These are phyloP conservation scores for Penicillium sp. DNA, from an alignment of 2,329 filamentous ascomycete species.

Conservation along the genomic window DNA sequence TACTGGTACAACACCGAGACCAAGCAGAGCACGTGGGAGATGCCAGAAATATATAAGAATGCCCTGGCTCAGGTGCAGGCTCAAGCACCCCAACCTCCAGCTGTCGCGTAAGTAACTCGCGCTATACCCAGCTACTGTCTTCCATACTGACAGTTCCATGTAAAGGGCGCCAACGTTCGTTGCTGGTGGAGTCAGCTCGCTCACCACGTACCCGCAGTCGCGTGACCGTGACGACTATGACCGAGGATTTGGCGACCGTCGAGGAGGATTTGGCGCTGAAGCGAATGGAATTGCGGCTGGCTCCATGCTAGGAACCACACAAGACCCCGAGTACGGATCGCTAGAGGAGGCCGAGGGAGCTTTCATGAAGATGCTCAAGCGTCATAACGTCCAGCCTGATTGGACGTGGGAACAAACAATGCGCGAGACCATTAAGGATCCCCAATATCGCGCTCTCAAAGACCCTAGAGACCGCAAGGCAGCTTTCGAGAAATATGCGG, in stretches of 20 bases:
- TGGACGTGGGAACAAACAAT: conserved; percentile 94
- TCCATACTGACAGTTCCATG: conserved; percentile 45
- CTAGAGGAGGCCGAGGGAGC: conserved; percentile 90
- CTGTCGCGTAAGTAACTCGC: conserved; percentile 50
- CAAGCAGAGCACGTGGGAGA: conserved; percentile 92
- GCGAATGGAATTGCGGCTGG: conserved; percentile 47
- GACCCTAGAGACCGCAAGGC: conserved; percentile 88
- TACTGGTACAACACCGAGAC: conserved; percentile 97
- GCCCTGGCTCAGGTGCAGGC: conserved; percentile 71
- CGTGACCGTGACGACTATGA: conserved; percentile 57
- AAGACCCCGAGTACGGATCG: conserved; percentile 77
- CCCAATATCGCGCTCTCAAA: conserved; percentile 90
- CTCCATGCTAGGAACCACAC: conserved; percentile 43
- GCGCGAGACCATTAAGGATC: conserved; percentile 82
- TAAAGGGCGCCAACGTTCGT: conserved; percentile 60
- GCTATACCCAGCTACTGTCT: neutral
- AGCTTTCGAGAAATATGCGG: conserved; percentile 93
- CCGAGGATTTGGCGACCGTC: conserved; percentile 53
- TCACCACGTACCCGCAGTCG: conserved; percentile 45
- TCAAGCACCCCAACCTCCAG: conserved; percentile 48
- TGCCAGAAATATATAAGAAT: conserved; percentile 81
- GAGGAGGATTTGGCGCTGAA: conserved; percentile 51
- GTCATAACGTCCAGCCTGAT: conserved; percentile 83
- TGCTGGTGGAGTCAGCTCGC: conserved; percentile 58
- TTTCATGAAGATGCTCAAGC: conserved; percentile 87